Percentiles rank a stretch among this genome's conserved stretches.
These are phyloP conservation scores for Effrenium voratum DNA, from an alignment of 73 alveolate genomes.

Conservation along the genomic window DNA sequence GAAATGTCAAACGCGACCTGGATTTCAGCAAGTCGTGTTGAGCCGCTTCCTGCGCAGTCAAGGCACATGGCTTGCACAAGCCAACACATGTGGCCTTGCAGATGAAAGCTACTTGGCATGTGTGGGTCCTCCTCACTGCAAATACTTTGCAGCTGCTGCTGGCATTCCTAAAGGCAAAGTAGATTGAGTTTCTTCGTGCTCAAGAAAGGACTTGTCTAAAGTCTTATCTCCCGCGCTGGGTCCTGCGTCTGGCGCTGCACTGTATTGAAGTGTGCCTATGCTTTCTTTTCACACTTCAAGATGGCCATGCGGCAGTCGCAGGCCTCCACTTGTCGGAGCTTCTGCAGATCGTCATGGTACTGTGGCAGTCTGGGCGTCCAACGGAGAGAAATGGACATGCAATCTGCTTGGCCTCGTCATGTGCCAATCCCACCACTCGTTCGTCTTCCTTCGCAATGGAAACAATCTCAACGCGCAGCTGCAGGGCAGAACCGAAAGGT, in stretches of 20 bases:
- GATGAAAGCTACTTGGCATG: background rate
- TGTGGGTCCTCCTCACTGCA: slow-evolving; percentile 2
- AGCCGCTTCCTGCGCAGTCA: slow-evolving; percentile 6
- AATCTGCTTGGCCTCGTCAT: background rate
- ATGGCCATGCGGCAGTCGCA: too few relatives aligned
- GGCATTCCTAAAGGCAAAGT: background rate
- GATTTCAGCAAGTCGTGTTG: background rate
- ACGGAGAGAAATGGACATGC: background rate
- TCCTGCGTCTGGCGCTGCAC: too few relatives aligned
- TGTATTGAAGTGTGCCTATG: too few relatives aligned
- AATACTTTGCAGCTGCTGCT: background rate
- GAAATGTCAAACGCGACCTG: background rate
- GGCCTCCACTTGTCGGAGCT: slow-evolving; percentile 36
- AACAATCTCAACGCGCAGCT: background rate
- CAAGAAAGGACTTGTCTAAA: too few relatives aligned
- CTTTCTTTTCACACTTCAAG: too few relatives aligned
- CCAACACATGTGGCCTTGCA: too few relatives aligned
- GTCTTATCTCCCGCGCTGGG: too few relatives aligned
- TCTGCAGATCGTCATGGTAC: background rate
- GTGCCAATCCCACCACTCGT: slow-evolving; percentile 68
- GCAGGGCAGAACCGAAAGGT: too few relatives aligned
- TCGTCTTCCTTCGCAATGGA: background rate
- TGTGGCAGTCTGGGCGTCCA: background rate
- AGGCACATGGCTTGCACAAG: too few relatives aligned
- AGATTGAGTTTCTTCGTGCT: too few relatives aligned